Evolutionary conservation across 2,329 filamentous ascomycete species (phyloP), one percentile per base, ranked within the genome.

Genomic region (Phaeosphaeriaceae sp.): DNA sequence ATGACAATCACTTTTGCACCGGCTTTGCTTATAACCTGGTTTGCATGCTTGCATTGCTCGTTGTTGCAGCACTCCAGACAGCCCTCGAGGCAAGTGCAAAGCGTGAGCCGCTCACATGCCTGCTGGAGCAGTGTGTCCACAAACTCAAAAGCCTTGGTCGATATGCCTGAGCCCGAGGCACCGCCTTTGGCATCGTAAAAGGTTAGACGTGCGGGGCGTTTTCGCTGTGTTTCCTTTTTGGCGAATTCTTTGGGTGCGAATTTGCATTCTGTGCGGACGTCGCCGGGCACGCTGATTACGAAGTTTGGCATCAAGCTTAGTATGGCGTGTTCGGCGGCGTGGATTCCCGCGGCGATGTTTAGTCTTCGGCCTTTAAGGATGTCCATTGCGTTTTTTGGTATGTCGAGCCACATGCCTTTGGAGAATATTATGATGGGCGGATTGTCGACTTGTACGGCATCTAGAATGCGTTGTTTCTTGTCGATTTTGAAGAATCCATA

Each of bases 401-500:
- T 86, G 68, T 97, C 93, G 12, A 97, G 83, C 94, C 94, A 99
- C 85, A 97, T 90, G 32, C 92, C 94, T 70, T 94, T 95, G 63
- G 85, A 89, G 67, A 87, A 83, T 3, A 92, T 84, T 41, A 94
- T 84, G 42, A 97, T 90, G 0, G 94, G 92, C 3, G 93, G 92
- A 60, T 96, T 96, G 70, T 97, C 90, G 17, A 97, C 92, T 51
- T 93, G 85, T 0, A 97, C 88, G 2, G 93, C 93, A 70, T 99
- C 94, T 12, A 97, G 83, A 48, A 97, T 90, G 2, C 90, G 86
- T 1, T 88, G 84, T 60, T 86, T 87, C 67, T 87, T 88, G 73
- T 97, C 92, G n/a, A 97, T 79, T 70, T 97, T 97, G 82, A 97
- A 97, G 77, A 94, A 99, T 2, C 94, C 94, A 70, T 95, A 97